Evolutionary conservation across 2,329 filamentous ascomycete species (phyloP), one percentile per base, ranked within the genome.

Genomic region (Aspergillus carbonarius): DNA sequence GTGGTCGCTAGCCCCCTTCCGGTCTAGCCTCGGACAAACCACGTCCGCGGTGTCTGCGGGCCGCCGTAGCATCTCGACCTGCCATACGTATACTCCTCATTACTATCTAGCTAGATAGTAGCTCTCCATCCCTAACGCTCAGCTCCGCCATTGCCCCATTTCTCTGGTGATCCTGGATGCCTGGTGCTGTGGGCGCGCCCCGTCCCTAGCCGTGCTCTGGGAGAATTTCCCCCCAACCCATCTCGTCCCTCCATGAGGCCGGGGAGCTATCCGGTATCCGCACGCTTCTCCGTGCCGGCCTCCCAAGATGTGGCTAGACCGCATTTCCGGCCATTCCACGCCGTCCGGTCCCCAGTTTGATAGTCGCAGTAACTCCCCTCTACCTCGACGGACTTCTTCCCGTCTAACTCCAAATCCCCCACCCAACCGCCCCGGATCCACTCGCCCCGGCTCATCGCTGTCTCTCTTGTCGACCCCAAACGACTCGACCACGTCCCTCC

Each of bases 261-360:
- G n/a, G 46, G 44, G 52, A 59, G 18, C 30, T 54, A 53, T 52
- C 47, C 55, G 53, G 25, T 58, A 50, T 42, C 49, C 57, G 63
- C 58, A 62, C 59, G 59, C 47, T 50, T 54, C 54, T 34, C 57
- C 57, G 56, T 58, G 55, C 56, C 50, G 49, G 54, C 53, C 57
- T 47, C 49, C 46, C 50, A 76, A 57, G 51, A 96, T 96, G 91
- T 96, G 92, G 92, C 86, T 96, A 72, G 92, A 96, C 79, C 89
- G 92, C 74, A 86, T 96, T 65, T 88, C 89, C 64, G 87, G 84
- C 68, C 88, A 89, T 75, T 84, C 87, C 58, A 86, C 85, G 73
- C 79, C 85, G 76, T 81, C 85, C 57, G 82, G 84, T 63, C 85
- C 86, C 59, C 84, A 86, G 60, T 82, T 82, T 60, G 87, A 66